phyloP scores from a whole-genome alignment of 2,329 filamentous ascomycete species.

The Sclerotiophoma versabilis region DNA sequence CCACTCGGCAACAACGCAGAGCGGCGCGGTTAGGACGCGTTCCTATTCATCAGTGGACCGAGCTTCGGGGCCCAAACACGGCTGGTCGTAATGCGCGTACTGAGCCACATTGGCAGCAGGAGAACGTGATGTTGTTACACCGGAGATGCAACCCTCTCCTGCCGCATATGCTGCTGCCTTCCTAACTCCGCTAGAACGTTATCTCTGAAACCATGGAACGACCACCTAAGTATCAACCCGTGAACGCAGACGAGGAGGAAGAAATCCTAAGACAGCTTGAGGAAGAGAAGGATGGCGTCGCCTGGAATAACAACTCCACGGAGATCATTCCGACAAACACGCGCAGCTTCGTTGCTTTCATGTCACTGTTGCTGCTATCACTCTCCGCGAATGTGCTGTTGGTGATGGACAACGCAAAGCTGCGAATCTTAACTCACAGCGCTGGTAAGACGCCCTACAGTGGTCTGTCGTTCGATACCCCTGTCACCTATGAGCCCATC shows the following conservation, averaged over 20 bases:
- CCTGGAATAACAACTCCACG: slow-evolving; percentile 34
- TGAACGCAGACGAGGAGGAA: slow-evolving; percentile 35
- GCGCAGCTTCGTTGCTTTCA: slow-evolving; percentile 33
- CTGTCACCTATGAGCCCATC: slow-evolving; percentile 35
- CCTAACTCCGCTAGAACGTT: slow-evolving; percentile 13
- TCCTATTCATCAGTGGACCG: slow-evolving; percentile 34
- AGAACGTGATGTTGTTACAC: slow-evolving; percentile 13
- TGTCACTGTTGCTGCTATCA: slow-evolving; percentile 40
- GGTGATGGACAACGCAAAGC: slow-evolving; percentile 34
- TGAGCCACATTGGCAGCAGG: slow-evolving; percentile 13
- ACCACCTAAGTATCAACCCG: slow-evolving; percentile 34
- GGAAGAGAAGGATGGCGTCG: slow-evolving; percentile 34
- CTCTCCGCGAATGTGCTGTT: slow-evolving; percentile 40
- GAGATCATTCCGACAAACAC: slow-evolving; percentile 39
- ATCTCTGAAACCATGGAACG: slow-evolving; percentile 28
- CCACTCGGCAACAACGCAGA: slow-evolving; percentile 19
- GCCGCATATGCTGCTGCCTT: slow-evolving; percentile 12
- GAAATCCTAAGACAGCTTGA: slow-evolving; percentile 22
- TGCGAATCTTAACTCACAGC: slow-evolving; percentile 23
- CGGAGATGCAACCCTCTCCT: slow-evolving; percentile 14
- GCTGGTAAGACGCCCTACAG: slow-evolving; percentile 35
- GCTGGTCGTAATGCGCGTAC: slow-evolving; percentile 7
- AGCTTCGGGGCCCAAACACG: slow-evolving; percentile 26
- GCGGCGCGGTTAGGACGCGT: slow-evolving; percentile 16
- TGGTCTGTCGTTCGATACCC: slow-evolving; percentile 38